Conservation (phyloP, 2,329 filamentous ascomycete genomes). For the Chaetothyriales sp. region DNA sequence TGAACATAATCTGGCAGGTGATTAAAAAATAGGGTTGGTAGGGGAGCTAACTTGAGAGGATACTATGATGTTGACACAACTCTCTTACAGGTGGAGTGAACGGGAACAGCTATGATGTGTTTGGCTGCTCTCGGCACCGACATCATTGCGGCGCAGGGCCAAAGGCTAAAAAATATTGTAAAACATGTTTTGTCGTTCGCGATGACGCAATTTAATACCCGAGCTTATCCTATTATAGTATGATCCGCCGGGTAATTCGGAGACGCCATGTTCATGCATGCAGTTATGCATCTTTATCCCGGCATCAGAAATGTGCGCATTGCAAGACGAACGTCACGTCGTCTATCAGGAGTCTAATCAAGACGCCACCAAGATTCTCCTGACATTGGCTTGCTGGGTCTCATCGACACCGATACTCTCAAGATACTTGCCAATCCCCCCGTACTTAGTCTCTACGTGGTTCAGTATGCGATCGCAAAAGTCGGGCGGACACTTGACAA, state of each 20-base stretch:
- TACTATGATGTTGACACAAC: neutral
- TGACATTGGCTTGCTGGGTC: slow-evolving; percentile 29
- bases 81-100: neutral
- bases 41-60: neutral
- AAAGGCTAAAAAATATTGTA: neutral
- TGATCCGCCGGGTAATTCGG: no score
- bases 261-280: no score
- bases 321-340: neutral
- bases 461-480: slow-evolving; percentile 48
- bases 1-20: neutral
- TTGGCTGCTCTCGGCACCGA: no score
- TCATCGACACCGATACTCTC: slow-evolving; percentile 45
- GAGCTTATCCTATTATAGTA: no score
- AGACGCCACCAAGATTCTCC: slow-evolving; percentile 4
- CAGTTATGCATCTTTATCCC: neutral
- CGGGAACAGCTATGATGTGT: neutral
- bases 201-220: no score
- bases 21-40: neutral
- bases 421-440: slow-evolving; percentile 54
- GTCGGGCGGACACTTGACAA: slow-evolving; percentile 50
- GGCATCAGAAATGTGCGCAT: neutral
- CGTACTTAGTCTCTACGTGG: slow-evolving; percentile 50
- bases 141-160: neutral
- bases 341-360: no score
- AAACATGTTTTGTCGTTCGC: no score